Base-by-base conservation (phyloP, 805 yeast species). In the Suhomyces tanzawaensis region DNA sequence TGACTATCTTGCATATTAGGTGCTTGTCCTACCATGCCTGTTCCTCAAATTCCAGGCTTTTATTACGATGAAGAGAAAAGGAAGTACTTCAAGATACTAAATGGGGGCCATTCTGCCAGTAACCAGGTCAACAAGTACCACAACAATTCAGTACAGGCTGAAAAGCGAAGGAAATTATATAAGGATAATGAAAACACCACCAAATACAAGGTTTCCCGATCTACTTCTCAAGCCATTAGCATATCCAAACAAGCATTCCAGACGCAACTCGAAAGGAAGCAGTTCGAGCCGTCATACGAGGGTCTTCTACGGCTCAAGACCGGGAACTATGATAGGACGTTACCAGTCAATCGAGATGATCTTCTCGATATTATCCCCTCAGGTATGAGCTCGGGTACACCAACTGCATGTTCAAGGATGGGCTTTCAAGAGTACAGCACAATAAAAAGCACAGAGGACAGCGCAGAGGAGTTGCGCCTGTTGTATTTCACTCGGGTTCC, bases 11-110 rank as follows among this genome's bases (percentile, higher is more conserved):
- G n/a, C n/a, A n/a, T n/a, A n/a, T n/a, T n/a, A n/a, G n/a, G n/a
- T n/a, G n/a, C n/a, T n/a, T n/a, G n/a, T n/a, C n/a, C n/a, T n/a
- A n/a, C 15, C 21, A 30, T 35, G 29, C 40, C 35, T 14, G n/a
- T n/a, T n/a, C 57, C 52, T 19, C 51, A 55, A 23, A 53, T 64
- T 17, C 69, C 69, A 3, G 69, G 69, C 1, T 62, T 44, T 34
- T 53, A 54, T 45, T 65, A 39, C 37, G 71, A 65, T 36, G 48
- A 39, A 21, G 48, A 40, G 28, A 53, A 47, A 34, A 51, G 49
- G 6, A 47, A 52, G 32, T 65, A 63, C 45, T 65, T 65, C 51
- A 57, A 57, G 36, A 55, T 65, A 16, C 46, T 52, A 8, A 64
- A 65, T 32, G 71, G 70, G 1, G 56, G 46, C 32, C 48, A 43